phyloP scores from a whole-genome alignment of 768 basidiomycete genomes.

The Neoboletus magnificus region DNA sequence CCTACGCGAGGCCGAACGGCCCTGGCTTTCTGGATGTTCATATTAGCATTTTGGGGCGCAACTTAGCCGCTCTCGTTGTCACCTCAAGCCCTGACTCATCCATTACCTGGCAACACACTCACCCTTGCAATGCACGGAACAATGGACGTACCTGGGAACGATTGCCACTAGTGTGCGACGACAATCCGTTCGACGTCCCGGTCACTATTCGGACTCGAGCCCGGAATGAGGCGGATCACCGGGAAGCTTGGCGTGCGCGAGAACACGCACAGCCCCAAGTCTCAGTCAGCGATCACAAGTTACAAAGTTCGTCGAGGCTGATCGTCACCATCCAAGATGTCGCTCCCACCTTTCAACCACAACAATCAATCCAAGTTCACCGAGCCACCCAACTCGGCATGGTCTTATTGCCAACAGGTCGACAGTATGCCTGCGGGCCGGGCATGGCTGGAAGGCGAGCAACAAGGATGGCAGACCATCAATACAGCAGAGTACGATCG shows the following conservation, averaged over 20 bases:
- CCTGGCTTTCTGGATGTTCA: background rate
- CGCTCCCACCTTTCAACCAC: conserved; percentile 29
- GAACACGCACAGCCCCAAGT: background rate
- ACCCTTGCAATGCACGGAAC: background rate
- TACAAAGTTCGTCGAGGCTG: background rate
- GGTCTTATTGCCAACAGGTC: conserved; percentile 31
- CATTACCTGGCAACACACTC: background rate
- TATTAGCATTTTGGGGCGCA: background rate
- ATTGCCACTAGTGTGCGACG: background rate
- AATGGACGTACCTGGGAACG: background rate
- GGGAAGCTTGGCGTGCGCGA: background rate
- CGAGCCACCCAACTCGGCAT: conserved; percentile 30
- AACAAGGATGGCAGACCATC: conserved; percentile 34
- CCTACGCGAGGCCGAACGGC: too few relatives aligned
- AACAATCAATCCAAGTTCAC: conserved; percentile 21
- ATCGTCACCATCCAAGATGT: conserved; percentile 16
- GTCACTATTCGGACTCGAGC: background rate
- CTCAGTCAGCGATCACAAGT: background rate
- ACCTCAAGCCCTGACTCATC: background rate
- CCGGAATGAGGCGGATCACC: background rate
- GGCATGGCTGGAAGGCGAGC: conserved; percentile 35
- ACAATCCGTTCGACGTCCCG: background rate
- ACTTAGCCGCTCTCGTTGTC: background rate
- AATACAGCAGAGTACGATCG: conserved; percentile 30
- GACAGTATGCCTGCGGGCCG: conserved; percentile 27